Conservation (phyloP, 768 basidiomycete species). For the Coprinellus micaceus region DNA sequence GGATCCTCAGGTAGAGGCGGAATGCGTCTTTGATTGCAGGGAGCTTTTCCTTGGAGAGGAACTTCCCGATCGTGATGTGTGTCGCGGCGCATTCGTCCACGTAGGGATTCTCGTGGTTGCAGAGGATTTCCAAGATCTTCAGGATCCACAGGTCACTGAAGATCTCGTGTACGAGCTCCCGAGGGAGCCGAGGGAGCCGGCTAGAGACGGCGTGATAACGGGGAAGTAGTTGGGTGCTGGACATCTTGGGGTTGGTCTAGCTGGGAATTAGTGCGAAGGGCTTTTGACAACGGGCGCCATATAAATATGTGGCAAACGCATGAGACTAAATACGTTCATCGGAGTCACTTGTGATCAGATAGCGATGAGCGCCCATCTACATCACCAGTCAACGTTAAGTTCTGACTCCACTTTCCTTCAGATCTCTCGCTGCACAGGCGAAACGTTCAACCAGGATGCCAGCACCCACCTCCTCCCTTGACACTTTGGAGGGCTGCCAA, state of each 20-base stretch:
- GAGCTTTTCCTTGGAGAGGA: slow-evolving; percentile 10
- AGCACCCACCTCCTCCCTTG: neutral
- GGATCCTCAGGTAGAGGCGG: slow-evolving; percentile 18
- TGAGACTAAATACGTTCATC: too few relatives aligned
- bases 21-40: slow-evolving; percentile 17
- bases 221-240: neutral
- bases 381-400: too few relatives aligned
- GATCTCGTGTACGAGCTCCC: slow-evolving; percentile 26
- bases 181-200: slow-evolving; percentile 19
- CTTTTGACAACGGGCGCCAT: too few relatives aligned
- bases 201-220: slow-evolving; percentile 16
- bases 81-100: slow-evolving; percentile 20
- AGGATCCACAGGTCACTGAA: slow-evolving; percentile 22
- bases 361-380: too few relatives aligned
- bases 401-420: too few relatives aligned
- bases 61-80: slow-evolving; percentile 14
- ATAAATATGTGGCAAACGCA: too few relatives aligned
- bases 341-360: too few relatives aligned
- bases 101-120: slow-evolving; percentile 20
- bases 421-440: neutral
- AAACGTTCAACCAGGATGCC: neutral
- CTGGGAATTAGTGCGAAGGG: neutral
- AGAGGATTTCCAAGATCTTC: slow-evolving; percentile 23
- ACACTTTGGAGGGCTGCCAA: slow-evolving; percentile 16
- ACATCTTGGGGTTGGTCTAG: neutral